Percentiles rank a stretch among this genome's conserved stretches.
Conservation (phyloP, 148 eudicot genomes). For the Pouteria glomerata region DNA sequence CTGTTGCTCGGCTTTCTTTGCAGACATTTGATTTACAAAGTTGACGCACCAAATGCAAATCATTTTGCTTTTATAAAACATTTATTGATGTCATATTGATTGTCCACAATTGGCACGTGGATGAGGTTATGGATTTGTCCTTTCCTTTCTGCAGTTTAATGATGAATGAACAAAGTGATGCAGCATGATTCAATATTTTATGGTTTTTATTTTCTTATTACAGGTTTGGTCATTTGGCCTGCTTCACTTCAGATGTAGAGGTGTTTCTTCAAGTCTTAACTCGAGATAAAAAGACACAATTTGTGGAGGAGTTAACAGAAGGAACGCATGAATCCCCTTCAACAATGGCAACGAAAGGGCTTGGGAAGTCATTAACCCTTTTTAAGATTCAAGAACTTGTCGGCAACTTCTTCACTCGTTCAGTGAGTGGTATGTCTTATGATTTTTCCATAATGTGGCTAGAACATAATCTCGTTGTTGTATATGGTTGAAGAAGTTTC, state of each 20-base stretch:
- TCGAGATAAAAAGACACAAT: constrained; percentile 34
- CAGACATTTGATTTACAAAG: not conserved
- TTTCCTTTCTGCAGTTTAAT: not conserved
- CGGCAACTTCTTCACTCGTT: constrained; percentile 45
- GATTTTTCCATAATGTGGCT: constrained; percentile 1
- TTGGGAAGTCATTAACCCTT: constrained; percentile 58
- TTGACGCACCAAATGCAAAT: not conserved
- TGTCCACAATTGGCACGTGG: not conserved
- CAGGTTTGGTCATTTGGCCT: constrained; percentile 92
- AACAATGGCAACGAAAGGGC: constrained; percentile 35
- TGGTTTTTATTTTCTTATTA: constrained; percentile 2
- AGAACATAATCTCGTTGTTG: not conserved
- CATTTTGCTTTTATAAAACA: not conserved
- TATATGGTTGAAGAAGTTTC: not conserved
- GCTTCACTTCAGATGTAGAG: constrained; percentile 84
- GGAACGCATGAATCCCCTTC: constrained; percentile 31
- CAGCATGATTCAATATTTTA: not conserved
- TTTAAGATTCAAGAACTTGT: constrained; percentile 53
- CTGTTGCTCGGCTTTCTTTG: not conserved
- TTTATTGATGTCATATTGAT: not conserved
- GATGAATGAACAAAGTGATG: not conserved
- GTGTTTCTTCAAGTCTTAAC: constrained; percentile 57
- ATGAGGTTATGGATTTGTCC: not conserved
- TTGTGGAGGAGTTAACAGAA: constrained; percentile 52
- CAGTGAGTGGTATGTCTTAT: constrained; percentile 49